Evolutionary conservation across 306 rosid species (phyloP), one percentile per base, ranked within the genome.

Genomic region (Geum urbanum): DNA sequence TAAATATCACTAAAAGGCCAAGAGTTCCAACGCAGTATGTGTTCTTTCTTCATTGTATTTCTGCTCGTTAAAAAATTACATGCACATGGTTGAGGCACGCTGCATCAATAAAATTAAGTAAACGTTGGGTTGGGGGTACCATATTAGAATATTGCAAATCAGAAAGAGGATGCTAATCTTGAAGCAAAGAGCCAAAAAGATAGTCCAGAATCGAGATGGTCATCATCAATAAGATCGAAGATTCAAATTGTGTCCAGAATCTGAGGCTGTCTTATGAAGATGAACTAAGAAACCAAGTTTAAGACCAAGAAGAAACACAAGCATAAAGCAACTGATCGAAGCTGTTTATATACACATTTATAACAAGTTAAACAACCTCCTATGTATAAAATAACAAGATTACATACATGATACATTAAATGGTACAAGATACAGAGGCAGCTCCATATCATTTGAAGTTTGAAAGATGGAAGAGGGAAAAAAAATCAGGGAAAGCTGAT

Each of bases 341-440:
- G 78, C 82, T 88, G 99, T 89, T 76, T 89, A 91, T 95, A 83
- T 95, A 89, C 97, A 85, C 83, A 74, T 84, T 79, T 76, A 81
- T 85, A 73, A 49, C 73, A 87, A 73, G 80, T 73, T 74, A 74
- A 82, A 76, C 81, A 79, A 76, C 81, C 60, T 81, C 77, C 87
- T 71, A 83, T 80, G 92, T 84, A 89, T 91, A 86, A 78, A 57
- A 86, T 74, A 86, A 91, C 79, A 84, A 74, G 85, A 85, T 77
- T 95, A 89, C 99, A 91, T 95, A 95, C 96, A 95, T 78, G 97
- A 91, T 95, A 95, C 96, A 95, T 78, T 72, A 76, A 81, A 72
- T 78, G 87, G 83, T 67, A 79, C 78, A 85, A 32, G 84, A 79
- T 66, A 72, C 78, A 79, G 50, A 27, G 32, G 45, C 78, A 77